Conservation (phyloP, 148 eudicot genomes). For the Vaccinium darrowii region DNA sequence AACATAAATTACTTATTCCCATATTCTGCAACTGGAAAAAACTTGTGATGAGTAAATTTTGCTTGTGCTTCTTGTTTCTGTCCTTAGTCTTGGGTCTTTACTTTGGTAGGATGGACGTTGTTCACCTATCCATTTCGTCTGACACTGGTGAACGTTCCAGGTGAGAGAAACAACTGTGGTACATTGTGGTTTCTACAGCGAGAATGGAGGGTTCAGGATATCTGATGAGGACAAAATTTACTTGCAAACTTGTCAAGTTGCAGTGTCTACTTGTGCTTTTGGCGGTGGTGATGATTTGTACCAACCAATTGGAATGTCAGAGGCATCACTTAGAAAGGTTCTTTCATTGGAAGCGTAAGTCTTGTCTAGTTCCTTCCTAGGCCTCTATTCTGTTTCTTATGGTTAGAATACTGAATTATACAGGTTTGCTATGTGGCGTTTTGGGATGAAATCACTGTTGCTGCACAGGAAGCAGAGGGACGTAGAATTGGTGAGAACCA, state of each 20-base stretch:
- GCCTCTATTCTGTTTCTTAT: constrained; percentile 7
- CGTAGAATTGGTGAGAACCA: constrained; percentile 55
- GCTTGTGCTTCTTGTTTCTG: not conserved
- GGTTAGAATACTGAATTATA: constrained; percentile 20
- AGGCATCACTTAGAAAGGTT: constrained; percentile 72
- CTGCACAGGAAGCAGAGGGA: constrained; percentile 67
- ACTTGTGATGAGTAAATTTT: not conserved
- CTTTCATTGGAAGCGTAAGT: constrained; percentile 5
- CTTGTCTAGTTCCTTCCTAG: not conserved
- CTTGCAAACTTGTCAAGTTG: constrained; percentile 77
- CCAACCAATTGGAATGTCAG: constrained; percentile 98
- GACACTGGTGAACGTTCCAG: constrained; percentile 31
- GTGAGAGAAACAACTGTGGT: constrained; percentile 49
- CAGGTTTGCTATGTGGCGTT: constrained; percentile 98
- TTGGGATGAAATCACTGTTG: constrained; percentile 93
- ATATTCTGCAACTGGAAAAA: not conserved
- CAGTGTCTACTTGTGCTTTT: constrained; percentile 97
- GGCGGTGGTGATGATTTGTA: constrained; percentile 99
- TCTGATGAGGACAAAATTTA: constrained; percentile 74
- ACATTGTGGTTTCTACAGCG: constrained; percentile 95
- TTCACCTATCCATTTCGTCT: not conserved
- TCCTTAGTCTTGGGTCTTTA: constrained; percentile 9
- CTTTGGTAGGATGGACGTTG: not conserved
- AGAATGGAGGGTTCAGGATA: constrained; percentile 78
- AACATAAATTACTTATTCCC: not conserved